Conservation (phyloP, 805 yeast species). For the Blastobotrys terrestris region DNA sequence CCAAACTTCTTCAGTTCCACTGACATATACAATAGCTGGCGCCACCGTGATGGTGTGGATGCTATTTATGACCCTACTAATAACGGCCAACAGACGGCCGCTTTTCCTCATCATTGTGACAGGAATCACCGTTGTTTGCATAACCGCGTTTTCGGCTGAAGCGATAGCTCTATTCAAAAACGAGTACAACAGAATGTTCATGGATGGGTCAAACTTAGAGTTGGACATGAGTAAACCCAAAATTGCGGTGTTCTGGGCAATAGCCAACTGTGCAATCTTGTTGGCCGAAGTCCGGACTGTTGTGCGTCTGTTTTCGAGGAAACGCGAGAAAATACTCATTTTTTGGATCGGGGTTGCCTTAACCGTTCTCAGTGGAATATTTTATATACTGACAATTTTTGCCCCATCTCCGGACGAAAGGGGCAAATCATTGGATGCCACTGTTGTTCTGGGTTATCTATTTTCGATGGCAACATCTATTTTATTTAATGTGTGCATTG, state of each 20-base stretch:
- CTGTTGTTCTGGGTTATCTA: slow-evolving; percentile 20
- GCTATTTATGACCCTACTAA: slow-evolving; percentile 10
- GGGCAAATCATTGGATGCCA: slow-evolving; percentile 16
- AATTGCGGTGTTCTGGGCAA: slow-evolving; percentile 3
- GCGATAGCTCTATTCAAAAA: not conserved
- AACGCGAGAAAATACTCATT: slow-evolving; percentile 15
- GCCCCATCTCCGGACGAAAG: slow-evolving; percentile 12
- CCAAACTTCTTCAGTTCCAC: not conserved
- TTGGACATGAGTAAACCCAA: slow-evolving; percentile 1
- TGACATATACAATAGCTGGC: slow-evolving; percentile 4
- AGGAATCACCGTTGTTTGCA: slow-evolving; percentile 9
- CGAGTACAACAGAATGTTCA: slow-evolving; percentile 4
- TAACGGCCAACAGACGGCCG: slow-evolving; percentile 12
- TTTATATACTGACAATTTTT: slow-evolving; percentile 12
- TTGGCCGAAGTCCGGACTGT: slow-evolving; percentile 16
- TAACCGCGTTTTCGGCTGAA: slow-evolving; percentile 5
- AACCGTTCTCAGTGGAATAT: slow-evolving; percentile 7
- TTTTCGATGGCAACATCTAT: slow-evolving; percentile 20
- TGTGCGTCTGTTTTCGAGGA: slow-evolving; percentile 16
- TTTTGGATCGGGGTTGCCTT: slow-evolving; percentile 13
- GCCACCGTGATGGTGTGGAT: slow-evolving; percentile 12
- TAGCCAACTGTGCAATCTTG: slow-evolving; percentile 8
- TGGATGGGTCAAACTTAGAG: slow-evolving; percentile 7
- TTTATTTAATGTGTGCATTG: slow-evolving; percentile 17
- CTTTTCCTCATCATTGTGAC: slow-evolving; percentile 6